phyloP scores from a whole-genome alignment of 257 asterid genomes.

The Eucommia ulmoides region DNA sequence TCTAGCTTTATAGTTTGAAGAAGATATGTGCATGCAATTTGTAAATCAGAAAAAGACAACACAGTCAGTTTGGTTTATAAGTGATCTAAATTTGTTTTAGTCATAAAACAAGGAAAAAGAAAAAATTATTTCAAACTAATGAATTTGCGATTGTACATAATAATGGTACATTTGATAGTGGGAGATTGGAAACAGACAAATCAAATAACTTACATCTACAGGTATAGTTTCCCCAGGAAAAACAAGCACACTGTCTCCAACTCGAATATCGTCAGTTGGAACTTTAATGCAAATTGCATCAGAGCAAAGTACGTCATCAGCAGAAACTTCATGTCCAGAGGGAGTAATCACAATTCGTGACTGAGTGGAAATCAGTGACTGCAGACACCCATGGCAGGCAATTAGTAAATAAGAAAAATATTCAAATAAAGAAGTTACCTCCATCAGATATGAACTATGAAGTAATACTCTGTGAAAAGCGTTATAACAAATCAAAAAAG shows the following conservation, averaged over 20 bases:
- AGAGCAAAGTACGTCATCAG: constrained; percentile 51
- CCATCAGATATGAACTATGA: too few species aligned
- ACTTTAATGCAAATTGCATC: constrained; percentile 87
- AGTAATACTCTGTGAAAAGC: too few species aligned
- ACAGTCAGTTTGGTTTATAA: neutral
- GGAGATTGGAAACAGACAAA: constrained; percentile 4
- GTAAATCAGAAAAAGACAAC: too few species aligned
- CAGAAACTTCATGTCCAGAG: constrained; percentile 46
- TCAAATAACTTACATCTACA: constrained; percentile 65
- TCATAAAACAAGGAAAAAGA: too few species aligned
- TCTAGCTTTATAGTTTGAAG: too few species aligned
- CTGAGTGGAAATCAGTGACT: constrained; percentile 89
- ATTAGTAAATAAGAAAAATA: constrained; percentile 8
- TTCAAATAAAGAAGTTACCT: neutral
- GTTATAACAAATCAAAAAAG: too few species aligned
- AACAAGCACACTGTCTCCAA: constrained; percentile 78
- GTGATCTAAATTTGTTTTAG: neutral
- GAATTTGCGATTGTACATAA: too few species aligned
- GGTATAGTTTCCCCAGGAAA: constrained; percentile 97
- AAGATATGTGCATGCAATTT: too few species aligned
- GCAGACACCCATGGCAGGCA: constrained; percentile 22
- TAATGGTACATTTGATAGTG: too few species aligned
- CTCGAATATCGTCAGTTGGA: constrained; percentile 83
- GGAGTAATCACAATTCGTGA: constrained; percentile 83
- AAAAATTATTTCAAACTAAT: too few species aligned